Base-by-base conservation (phyloP, 805 yeast species). In the Isabelozyma rhagii region DNA sequence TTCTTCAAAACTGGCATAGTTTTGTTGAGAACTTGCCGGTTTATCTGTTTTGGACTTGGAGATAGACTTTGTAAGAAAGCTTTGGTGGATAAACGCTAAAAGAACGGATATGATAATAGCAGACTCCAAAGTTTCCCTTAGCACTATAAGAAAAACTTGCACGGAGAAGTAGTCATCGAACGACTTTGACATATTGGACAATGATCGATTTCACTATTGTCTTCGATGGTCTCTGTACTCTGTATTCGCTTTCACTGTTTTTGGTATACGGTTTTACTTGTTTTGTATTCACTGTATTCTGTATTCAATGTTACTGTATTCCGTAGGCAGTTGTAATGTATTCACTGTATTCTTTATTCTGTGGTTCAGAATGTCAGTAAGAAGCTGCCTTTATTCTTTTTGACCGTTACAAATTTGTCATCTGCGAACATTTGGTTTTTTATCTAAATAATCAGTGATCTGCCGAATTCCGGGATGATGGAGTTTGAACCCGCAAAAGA, bases 101-200 rank as follows among this genome's bases (percentile, higher is more conserved):
- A 87, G 68, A 27, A 87, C 90, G 1, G 92, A 84, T 3, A 87
- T 79, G 52, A 87, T 87, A 50, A 87, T 80, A n/a, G 88, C 86
- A 62, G 84, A 83, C 66, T 87, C 94, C 47, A 87, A 62, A 0
- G 92, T 84, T 61, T 87, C 94, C 58, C 94, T 71, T 25, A 87
- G 64, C 36, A 86, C 83, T 47, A 87, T 87, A 62, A 87, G 83
- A 61, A 85, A 87, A 34, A 85, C 83, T 68, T 86, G 90, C 45
- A 85, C 80, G 2, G 90, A 85, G 65, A 87, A 87, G 49, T 75
- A 72, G 43, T 80, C 75, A 43, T 53, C 60, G 9, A 61, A 50
- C 15, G 43, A 43, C 21, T 34, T 47, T 11, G 18, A 14, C 40
- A 28, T 40, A 18, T 8, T 41, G 25, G 25, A 18, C 11, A 8